These are phyloP conservation scores for Ogataea pignaliae DNA, from an alignment of 805 yeast genomes.

Conservation along the genomic window DNA sequence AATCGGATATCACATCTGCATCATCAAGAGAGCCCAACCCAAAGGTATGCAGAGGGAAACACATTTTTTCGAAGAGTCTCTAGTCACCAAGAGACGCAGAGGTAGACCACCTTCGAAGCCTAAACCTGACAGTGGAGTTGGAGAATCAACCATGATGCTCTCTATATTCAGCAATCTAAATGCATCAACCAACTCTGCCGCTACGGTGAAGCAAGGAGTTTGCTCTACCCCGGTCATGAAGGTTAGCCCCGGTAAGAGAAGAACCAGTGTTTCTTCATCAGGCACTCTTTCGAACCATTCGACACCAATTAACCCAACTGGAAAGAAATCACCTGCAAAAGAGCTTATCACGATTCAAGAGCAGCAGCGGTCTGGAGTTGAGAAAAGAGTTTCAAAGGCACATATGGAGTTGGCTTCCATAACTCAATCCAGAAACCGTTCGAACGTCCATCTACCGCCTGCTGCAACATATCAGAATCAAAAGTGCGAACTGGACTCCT, in stretches of 20 bases:
- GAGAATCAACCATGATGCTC: constrained; percentile 24
- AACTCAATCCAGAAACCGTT: constrained; percentile 7
- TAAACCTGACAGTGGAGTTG: constrained; percentile 15
- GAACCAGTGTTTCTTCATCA: constrained; percentile 7
- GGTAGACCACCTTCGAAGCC: constrained; percentile 29
- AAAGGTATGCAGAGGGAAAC: constrained; percentile 1
- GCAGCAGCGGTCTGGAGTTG: not conserved
- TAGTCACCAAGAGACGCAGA: constrained; percentile 23
- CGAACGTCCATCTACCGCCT: not conserved
- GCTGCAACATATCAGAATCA: not conserved
- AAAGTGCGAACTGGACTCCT: constrained; percentile 7
- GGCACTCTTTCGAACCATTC: constrained; percentile 10
- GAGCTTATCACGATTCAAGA: constrained; percentile 7
- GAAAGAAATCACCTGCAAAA: constrained; percentile 2
- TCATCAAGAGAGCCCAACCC: too few species aligned
- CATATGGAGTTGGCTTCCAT: constrained; percentile 20
- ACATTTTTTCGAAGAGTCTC: constrained; percentile 15
- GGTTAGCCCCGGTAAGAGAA: constrained; percentile 24
- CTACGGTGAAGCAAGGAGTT: constrained; percentile 26
- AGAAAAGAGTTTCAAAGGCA: constrained; percentile 13
- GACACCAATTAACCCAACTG: constrained; percentile 8
- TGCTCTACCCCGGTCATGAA: constrained; percentile 30
- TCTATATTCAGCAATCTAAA: constrained; percentile 16
- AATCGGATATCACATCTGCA: too few species aligned
- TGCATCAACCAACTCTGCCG: constrained; percentile 26